Evolutionary conservation across 2,329 filamentous ascomycete species (phyloP).

Genomic region (Talaromyces sp.): DNA sequence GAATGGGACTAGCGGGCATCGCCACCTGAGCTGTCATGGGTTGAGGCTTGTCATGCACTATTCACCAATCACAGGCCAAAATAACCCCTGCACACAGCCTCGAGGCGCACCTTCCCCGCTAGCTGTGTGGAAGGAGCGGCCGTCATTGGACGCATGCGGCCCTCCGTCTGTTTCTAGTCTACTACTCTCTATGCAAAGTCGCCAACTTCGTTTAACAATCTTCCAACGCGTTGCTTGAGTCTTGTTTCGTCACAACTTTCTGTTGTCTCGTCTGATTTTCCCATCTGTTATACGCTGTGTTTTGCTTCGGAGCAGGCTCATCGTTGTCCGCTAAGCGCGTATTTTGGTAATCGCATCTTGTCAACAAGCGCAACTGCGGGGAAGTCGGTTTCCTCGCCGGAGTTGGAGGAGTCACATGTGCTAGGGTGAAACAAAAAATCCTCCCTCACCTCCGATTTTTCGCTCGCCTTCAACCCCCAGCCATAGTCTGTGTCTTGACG

Average conservation of each 20-base stretch:
- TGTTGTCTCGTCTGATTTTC: not conserved
- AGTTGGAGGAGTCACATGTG: not conserved
- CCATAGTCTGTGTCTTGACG: not conserved
- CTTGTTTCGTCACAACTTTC: not conserved
- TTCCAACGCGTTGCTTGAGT: not conserved
- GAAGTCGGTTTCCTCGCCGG: not conserved
- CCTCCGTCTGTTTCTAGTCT: not conserved
- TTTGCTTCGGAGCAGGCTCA: not conserved
- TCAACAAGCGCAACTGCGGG: not conserved
- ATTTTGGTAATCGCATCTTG: not conserved
- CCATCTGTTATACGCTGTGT: not conserved
- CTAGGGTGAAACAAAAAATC: not conserved
- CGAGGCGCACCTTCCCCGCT: not conserved
- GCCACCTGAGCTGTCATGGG: constrained; percentile 10
- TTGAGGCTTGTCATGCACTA: not conserved
- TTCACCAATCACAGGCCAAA: not conserved
- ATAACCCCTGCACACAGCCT: constrained; percentile 2
- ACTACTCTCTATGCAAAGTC: not conserved
- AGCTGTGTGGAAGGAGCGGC: not conserved
- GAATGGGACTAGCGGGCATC: constrained; percentile 1
- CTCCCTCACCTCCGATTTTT: not conserved
- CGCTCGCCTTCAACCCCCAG: not conserved
- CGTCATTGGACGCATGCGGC: not conserved
- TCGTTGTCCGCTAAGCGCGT: not conserved
- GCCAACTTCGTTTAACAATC: not conserved